These are phyloP conservation scores for Solanum raphanifolium DNA, from an alignment of 257 asterid genomes.

Conservation along the genomic window DNA sequence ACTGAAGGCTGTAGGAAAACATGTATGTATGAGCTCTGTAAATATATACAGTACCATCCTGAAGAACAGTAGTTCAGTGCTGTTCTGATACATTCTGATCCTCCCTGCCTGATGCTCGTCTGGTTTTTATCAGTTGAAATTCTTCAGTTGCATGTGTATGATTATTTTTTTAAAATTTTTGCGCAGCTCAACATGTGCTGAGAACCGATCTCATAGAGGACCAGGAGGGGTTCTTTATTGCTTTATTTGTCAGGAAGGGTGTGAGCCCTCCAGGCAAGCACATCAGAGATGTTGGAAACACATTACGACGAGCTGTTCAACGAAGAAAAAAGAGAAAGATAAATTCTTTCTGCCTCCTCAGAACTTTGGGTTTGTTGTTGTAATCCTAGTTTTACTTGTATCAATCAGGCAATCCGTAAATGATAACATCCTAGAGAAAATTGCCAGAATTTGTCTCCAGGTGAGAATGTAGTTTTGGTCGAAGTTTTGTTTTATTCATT, in stretches of 20 bases:
- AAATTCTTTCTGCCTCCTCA: not conserved
- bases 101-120: not conserved
- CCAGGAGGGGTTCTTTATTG: conserved; percentile 86
- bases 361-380: not conserved
- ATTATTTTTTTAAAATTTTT: not conserved
- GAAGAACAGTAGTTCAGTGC: not conserved
- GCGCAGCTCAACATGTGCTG: conserved; percentile 58
- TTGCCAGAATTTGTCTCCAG: not conserved
- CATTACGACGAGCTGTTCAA: not conserved
- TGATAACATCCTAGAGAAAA: not conserved
- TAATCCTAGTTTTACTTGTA: not conserved
- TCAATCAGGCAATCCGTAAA: not conserved
- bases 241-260: conserved; percentile 45
- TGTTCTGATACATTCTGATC: not conserved
- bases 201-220: conserved; percentile 52
- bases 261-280: not conserved
- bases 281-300: not conserved
- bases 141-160: not conserved
- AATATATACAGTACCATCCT: not conserved
- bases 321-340: not conserved
- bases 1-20: not conserved
- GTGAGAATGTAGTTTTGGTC: not conserved
- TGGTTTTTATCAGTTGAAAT: not conserved
- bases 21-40: not conserved
- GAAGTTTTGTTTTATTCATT: not conserved